Evolutionary conservation across 495 filamentous ascomycete genomes (phyloP).

Genomic region (Acidomyces sp.): DNA sequence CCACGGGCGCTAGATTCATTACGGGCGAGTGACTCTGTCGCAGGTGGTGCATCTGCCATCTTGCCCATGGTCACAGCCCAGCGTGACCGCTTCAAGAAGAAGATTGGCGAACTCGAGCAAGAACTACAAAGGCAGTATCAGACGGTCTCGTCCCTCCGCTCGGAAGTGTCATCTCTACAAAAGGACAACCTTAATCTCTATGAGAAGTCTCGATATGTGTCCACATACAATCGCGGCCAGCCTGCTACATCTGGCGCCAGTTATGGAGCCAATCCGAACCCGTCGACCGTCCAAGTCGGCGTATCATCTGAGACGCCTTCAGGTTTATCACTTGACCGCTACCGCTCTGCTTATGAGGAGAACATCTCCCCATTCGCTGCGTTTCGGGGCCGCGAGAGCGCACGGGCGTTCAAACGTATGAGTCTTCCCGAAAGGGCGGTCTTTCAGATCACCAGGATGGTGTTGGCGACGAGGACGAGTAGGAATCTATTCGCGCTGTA

Average conservation of each 20-base stretch:
- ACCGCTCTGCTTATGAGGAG: conserved; percentile 85
- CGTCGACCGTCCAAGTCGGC: conserved; percentile 48
- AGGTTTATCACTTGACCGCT: conserved; percentile 66
- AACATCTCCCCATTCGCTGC: conserved; percentile 92
- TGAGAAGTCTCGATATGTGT: conserved; percentile 94
- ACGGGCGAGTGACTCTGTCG: conserved; percentile 50
- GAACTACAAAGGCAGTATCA: conserved; percentile 74
- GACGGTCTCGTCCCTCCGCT: conserved; percentile 71
- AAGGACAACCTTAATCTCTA: conserved; percentile 95
- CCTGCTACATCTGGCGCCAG: conserved; percentile 44
- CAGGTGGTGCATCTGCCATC: conserved; percentile 77
- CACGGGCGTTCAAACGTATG: conserved; percentile 91
- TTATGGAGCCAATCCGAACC: conserved; percentile 59
- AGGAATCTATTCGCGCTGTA: conserved; percentile 93
- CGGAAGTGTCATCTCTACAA: conserved; percentile 83
- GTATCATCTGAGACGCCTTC: conserved; percentile 39
- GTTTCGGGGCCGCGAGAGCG: conserved; percentile 81
- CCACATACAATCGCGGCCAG: conserved; percentile 62
- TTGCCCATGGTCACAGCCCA: conserved; percentile 97
- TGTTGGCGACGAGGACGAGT: conserved; percentile 79
- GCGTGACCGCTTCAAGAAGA: conserved; percentile 94
- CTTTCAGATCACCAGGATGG: conserved; percentile 79
- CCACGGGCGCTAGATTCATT: conserved; percentile 42
- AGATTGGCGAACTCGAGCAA: conserved; percentile 79
- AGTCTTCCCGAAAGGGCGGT: conserved; percentile 77